Base-by-base conservation (phyloP, 768 basidiomycete genomes). In the Suillus alpinus region DNA sequence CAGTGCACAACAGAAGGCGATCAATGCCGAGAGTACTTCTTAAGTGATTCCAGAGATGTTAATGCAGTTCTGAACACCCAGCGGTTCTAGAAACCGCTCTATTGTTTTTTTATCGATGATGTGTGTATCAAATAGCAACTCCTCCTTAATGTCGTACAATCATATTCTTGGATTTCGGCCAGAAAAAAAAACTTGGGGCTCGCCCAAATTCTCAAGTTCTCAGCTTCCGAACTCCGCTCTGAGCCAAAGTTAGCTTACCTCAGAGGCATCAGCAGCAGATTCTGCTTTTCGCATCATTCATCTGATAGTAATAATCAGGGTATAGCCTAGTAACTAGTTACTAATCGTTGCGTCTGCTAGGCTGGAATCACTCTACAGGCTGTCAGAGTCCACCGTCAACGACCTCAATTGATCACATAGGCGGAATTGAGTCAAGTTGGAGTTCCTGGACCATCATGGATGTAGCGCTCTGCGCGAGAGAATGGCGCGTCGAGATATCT, bases 1-100 rank as follows among this genome's bases (percentile, higher is more conserved):
- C 64, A 67, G 73, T n/a, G 85, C 77, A n/a, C 73, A 71, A 31
- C 63, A 64, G 9, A 64, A 71, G 58, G 64, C 56, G 8, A 67
- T 71, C 34, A 62, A 58, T 55, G 62, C 60, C 7, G 44, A 63
- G 43, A 44, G 53, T 23, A 64, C 62, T 6, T 49, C 57, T 49
- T 70, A 39, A 65, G 9, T 23, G n/a, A n/a, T 49, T 49, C 6
- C 34, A 16, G 14, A 36, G 20, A 53, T 37, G 8, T 53, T 10
- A 3, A 50, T 8, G 14, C 3, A 3, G 26, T 26, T 20, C 16
- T 37, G 4, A 4, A 23, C 23, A 14, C 20, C 14, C 20, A 12
- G 13, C 1, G 4, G 31, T 51, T 36, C 13, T 2, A 12, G 50
- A 12, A 10, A 50, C 29, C 9, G 49, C 16, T n/a, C 1, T 32